Conservation (phyloP, 768 basidiomycete genomes). For the Albatrellus ellisii region DNA sequence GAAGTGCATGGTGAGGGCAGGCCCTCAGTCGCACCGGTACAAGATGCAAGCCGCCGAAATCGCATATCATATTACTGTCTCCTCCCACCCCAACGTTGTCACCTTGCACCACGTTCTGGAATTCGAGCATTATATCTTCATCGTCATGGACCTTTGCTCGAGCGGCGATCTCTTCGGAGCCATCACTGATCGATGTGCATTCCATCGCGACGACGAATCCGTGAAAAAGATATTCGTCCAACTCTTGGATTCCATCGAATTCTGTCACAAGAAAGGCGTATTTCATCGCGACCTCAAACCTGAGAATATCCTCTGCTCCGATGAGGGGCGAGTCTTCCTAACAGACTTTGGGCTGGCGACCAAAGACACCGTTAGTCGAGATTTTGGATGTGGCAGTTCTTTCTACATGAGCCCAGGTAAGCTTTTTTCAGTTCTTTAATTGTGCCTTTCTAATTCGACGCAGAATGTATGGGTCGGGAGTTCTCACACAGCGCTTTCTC, state of each 20-base stretch:
- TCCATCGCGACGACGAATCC: constrained; percentile 27
- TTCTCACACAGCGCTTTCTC: constrained; percentile 11
- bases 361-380: constrained; percentile 8
- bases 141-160: constrained; percentile 12
- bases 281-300: constrained; percentile 43
- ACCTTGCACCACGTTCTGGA: constrained; percentile 4
- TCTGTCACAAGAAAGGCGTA: constrained; percentile 32
- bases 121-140: constrained; percentile 15
- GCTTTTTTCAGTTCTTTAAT: constrained; percentile 4
- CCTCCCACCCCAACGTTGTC: constrained; percentile 6
- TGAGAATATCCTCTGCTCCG: constrained; percentile 32
- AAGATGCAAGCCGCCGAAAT: constrained; percentile 2
- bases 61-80: constrained; percentile 2
- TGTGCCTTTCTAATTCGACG: not conserved
- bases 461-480: constrained; percentile 14
- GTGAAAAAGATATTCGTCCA: constrained; percentile 34
- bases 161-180: constrained; percentile 31
- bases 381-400: constrained; percentile 19
- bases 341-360: constrained; percentile 35
- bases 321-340: constrained; percentile 24
- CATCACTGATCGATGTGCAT: constrained; percentile 22
- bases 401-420: constrained; percentile 23
- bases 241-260: constrained; percentile 33
- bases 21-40: not conserved
- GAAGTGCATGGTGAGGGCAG: not conserved